These are phyloP conservation scores for Rosa multiflora DNA, from an alignment of 306 rosid genomes.

Conservation along the genomic window DNA sequence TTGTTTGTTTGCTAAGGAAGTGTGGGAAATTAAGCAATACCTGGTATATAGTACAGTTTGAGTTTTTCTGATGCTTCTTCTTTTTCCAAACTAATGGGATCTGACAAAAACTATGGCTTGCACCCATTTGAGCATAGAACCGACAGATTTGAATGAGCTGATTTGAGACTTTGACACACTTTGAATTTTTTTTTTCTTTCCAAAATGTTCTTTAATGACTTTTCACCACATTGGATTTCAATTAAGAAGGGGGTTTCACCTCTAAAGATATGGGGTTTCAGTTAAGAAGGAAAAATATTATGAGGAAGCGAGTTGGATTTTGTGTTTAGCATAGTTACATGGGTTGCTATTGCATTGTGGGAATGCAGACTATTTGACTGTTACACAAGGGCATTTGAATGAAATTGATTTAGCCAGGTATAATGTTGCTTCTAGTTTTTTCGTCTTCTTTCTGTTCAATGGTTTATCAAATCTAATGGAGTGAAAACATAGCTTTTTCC, in stretches of 20 bases:
- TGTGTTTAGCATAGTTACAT: background rate
- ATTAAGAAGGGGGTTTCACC: too few relatives aligned
- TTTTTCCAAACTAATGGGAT: constrained; percentile 14
- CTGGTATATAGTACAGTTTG: background rate
- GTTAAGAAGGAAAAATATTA: background rate
- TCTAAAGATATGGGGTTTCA: background rate
- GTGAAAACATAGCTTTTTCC: too few relatives aligned
- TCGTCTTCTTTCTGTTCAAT: too few relatives aligned
- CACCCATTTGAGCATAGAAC: background rate
- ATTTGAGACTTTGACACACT: background rate
- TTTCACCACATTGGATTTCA: constrained; percentile 1
- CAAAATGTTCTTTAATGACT: background rate
- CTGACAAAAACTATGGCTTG: constrained; percentile 16
- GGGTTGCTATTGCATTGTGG: background rate
- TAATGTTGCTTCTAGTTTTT: too few relatives aligned
- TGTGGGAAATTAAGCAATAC: constrained; percentile 23
- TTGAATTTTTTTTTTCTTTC: background rate
- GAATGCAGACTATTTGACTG: background rate
- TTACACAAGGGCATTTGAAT: background rate
- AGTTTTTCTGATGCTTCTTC: constrained; percentile 16
- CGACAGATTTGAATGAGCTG: constrained; percentile 8
- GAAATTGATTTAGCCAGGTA: too few relatives aligned
- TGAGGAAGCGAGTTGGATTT: background rate
- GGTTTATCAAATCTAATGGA: too few relatives aligned
- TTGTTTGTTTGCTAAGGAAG: constrained; percentile 27